Evolutionary conservation across 1,284 basidiomycete species (phyloP).

Genomic region (Phellopilus nigrolimitatus): DNA sequence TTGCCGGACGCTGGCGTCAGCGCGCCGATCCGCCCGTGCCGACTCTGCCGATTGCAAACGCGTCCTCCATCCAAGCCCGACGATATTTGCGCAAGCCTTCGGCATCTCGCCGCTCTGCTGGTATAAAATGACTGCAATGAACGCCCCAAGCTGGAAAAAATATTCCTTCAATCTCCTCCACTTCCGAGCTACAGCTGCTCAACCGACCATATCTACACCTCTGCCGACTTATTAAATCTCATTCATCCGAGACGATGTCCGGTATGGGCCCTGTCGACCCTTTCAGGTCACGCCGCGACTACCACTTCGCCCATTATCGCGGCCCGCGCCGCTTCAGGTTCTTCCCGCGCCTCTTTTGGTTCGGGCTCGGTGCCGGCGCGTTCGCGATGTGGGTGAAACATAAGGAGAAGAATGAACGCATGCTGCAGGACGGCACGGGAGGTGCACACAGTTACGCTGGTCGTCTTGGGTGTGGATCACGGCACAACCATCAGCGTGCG

Average conservation of each 20-base stretch:
- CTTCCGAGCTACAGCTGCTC: too few species aligned
- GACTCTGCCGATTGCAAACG: too few species aligned
- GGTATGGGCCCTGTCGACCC: background rate
- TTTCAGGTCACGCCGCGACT: background rate
- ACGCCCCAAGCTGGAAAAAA: too few species aligned
- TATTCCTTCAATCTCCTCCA: too few species aligned
- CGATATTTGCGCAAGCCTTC: too few species aligned
- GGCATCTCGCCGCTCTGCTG: too few species aligned
- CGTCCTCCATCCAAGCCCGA: too few species aligned
- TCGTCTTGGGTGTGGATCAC: background rate
- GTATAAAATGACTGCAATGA: too few species aligned
- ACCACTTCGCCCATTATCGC: background rate
- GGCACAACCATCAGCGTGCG: conserved; percentile 1
- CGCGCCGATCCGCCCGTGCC: too few species aligned
- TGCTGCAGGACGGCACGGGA: conserved; percentile 26
- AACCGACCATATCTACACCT: too few species aligned
- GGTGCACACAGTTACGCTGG: too few species aligned
- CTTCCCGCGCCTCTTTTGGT: conserved; percentile 62
- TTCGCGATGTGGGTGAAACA: conserved; percentile 43
- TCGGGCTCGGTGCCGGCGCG: conserved; percentile 51
- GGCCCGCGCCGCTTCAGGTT: conserved; percentile 30
- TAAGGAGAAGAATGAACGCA: conserved; percentile 23
- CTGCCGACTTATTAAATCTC: background rate
- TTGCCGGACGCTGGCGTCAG: too few species aligned
- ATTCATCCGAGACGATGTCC: background rate